Conservation (phyloP, 2,329 filamentous ascomycete genomes). For the Sclerotinia sclerotiorum region DNA sequence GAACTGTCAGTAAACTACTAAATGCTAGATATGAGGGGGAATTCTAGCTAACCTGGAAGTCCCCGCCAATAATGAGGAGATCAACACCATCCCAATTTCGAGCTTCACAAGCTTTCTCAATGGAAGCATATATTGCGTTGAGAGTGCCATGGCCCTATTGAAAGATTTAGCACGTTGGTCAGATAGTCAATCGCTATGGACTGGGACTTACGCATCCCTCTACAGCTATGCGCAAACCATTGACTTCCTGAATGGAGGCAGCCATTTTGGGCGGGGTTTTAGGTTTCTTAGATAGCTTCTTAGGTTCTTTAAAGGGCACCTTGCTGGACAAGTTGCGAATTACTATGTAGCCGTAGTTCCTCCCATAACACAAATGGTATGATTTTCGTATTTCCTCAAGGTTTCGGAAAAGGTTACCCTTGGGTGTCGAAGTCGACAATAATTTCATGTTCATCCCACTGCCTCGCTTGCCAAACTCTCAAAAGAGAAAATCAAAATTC, state of each 20-base stretch:
- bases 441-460: neutral
- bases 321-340: constrained; percentile 1
- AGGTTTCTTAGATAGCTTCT: neutral
- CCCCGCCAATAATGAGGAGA: constrained; percentile 89
- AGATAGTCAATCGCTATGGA: neutral
- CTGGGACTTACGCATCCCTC: constrained; percentile 74
- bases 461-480: constrained; percentile 10
- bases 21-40: neutral
- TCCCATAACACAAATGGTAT: neutral
- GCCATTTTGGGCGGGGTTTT: constrained; percentile 28
- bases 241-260: constrained; percentile 33
- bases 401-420: neutral
- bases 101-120: constrained; percentile 64
- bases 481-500: constrained; percentile 4
- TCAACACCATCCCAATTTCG: constrained; percentile 82
- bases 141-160: constrained; percentile 83
- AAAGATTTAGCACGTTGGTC: neutral
- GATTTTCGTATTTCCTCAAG: neutral
- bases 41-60: constrained; percentile 70
- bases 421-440: neutral
- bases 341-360: neutral
- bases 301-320: neutral
- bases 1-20: constrained; percentile 23
- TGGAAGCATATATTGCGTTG: constrained; percentile 84
- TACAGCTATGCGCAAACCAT: constrained; percentile 71